Evolutionary conservation across 306 rosid genomes (phyloP).

Genomic region (Begonia fuchsioides): DNA sequence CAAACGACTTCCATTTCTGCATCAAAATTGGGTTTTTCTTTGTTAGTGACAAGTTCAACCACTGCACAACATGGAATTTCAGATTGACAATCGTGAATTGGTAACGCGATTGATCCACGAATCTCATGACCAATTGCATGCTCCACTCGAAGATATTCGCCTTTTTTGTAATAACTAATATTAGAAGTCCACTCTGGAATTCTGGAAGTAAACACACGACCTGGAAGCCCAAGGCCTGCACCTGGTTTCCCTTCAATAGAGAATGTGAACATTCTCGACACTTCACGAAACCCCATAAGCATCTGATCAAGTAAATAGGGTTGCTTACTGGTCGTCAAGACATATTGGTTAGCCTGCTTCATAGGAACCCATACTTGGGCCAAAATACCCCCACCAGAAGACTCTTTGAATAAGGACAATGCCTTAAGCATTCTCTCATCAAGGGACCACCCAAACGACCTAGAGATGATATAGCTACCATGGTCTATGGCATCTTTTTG

Average conservation of each 20-base stretch:
- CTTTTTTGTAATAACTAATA: conserved; percentile 47
- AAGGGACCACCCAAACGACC: conserved; percentile 39
- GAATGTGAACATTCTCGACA: conserved; percentile 58
- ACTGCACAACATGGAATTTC: conserved; percentile 56
- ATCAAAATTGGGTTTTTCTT: conserved; percentile 53
- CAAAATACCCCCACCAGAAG: conserved; percentile 61
- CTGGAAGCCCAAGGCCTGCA: conserved; percentile 58
- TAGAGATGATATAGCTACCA: conserved; percentile 14
- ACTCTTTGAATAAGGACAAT: conserved; percentile 58
- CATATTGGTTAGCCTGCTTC: conserved; percentile 35
- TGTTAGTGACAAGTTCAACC: conserved; percentile 69
- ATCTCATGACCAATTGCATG: conserved; percentile 57
- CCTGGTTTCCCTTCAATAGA: conserved; percentile 39
- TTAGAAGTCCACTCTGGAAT: conserved; percentile 87
- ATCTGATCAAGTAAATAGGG: conserved; percentile 76
- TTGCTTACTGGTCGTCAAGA: conserved; percentile 76
- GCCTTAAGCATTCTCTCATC: conserved; percentile 81
- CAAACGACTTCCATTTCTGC: conserved; percentile 53
- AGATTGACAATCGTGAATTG: conserved; percentile 31
- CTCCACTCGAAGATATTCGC: conserved; percentile 58
- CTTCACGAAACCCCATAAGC: conserved; percentile 78
- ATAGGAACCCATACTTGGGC: conserved; percentile 93
- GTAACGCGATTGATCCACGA: conserved; percentile 73
- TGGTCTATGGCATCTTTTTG: conserved; percentile 15
- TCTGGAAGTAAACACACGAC: conserved; percentile 72